These are phyloP conservation scores for Penstemon eatonii DNA, from an alignment of 257 asterid species.

Conservation along the genomic window DNA sequence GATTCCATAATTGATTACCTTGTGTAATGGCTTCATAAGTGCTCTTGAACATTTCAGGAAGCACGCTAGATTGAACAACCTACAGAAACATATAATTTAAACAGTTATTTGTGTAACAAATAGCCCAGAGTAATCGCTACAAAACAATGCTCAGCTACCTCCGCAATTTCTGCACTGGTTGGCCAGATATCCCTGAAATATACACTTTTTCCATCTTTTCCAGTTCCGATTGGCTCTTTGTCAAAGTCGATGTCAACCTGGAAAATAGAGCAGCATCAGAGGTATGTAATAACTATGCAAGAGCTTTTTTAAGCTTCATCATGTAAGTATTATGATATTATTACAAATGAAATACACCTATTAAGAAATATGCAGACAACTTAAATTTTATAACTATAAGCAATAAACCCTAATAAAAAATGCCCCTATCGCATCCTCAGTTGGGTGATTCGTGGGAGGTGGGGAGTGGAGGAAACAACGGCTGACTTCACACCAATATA, in stretches of 20 bases:
- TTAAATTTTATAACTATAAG: too few species aligned
- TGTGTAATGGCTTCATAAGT: slow-evolving; percentile 88
- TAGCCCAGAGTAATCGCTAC: not conserved
- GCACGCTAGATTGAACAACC: slow-evolving; percentile 96
- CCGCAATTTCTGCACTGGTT: slow-evolving; percentile 76
- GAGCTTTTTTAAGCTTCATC: not conserved
- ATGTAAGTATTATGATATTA: too few species aligned
- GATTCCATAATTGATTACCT: slow-evolving; percentile 84
- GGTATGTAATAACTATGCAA: not conserved
- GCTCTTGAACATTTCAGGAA: slow-evolving; percentile 92
- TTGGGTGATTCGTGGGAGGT: too few species aligned
- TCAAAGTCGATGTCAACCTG: slow-evolving; percentile 93
- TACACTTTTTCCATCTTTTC: slow-evolving; percentile 75
- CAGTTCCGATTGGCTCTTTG: slow-evolving; percentile 86
- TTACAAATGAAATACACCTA: too few species aligned
- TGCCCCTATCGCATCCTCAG: too few species aligned
- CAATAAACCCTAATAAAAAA: too few species aligned
- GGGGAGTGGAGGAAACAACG: too few species aligned
- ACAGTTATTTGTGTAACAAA: not conserved
- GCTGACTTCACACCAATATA: too few species aligned
- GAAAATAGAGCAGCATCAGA: slow-evolving; percentile 10
- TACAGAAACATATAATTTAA: slow-evolving; percentile 25
- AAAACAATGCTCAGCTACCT: slow-evolving; percentile 39
- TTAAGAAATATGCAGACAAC: too few species aligned
- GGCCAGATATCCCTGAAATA: slow-evolving; percentile 93